Conservation (phyloP, 2,329 filamentous ascomycete genomes). For the Daldinia sp. region DNA sequence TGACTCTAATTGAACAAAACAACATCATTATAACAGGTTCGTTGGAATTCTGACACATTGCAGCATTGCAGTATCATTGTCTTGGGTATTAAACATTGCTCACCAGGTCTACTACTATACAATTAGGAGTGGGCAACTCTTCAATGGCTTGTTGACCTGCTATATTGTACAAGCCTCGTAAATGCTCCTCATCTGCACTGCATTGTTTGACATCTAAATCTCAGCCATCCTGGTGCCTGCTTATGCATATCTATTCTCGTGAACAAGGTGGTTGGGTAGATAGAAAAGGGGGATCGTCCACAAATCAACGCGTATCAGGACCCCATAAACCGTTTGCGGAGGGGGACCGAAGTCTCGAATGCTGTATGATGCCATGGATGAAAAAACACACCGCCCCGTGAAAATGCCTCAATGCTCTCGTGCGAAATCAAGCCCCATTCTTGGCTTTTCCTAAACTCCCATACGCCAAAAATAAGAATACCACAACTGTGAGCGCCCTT, state of each 20-base stretch:
- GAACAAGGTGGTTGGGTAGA: background rate
- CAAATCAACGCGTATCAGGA: slow-evolving; percentile 32
- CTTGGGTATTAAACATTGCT: slow-evolving; percentile 30
- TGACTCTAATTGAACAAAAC: background rate
- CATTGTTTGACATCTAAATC: background rate
- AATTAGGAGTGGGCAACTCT: slow-evolving; percentile 16
- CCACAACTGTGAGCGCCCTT: background rate
- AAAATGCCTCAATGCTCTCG: slow-evolving; percentile 31
- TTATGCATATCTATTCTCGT: slow-evolving; percentile 12
- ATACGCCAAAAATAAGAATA: slow-evolving; percentile 27
- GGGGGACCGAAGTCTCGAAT: slow-evolving; percentile 20
- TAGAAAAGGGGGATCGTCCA: slow-evolving; percentile 10
- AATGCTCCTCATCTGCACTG: slow-evolving; percentile 16
- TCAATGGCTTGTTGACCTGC: slow-evolving; percentile 12
- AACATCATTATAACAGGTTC: background rate
- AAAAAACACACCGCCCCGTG: slow-evolving; percentile 27
- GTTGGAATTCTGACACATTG: background rate
- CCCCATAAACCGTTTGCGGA: slow-evolving; percentile 23
- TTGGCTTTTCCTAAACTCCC: slow-evolving; percentile 26
- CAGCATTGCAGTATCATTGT: background rate
- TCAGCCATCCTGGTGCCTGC: slow-evolving; percentile 2
- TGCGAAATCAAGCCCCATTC: slow-evolving; percentile 13
- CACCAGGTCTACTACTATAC: slow-evolving; percentile 26
- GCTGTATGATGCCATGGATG: slow-evolving; percentile 27
- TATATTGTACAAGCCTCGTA: slow-evolving; percentile 21